Base-by-base conservation (phyloP, 352 stramenopile genomes). In the Phytophthora sp. region DNA sequence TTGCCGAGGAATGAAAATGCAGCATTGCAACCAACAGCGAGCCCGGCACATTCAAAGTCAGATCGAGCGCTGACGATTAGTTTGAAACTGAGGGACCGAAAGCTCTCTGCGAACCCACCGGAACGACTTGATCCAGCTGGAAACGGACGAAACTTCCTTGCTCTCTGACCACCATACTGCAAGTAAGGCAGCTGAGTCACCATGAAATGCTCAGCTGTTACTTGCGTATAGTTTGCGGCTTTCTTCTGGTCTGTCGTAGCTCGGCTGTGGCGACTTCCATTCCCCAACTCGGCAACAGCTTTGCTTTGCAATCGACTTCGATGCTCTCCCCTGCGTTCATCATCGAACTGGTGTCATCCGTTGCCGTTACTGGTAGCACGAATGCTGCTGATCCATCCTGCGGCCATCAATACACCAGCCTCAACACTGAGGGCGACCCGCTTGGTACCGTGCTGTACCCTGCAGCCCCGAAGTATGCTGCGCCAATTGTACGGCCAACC, bases 391-490 rank as follows among this genome's bases (percentile, higher is more conserved):
- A 61, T 48, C 49, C 58, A 18, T 66, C 49, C 9, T 66, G 58
- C n/a, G 58, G 58, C 8, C 23, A 61, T 4, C 57, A 66, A 23
- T 66, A 66, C 31, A 17, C 58, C 4, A 49, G 3, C 28, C 60
- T 60, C 48, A 60, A 66, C 49, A 60, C 49, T 3, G 48, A 49
- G 17, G 57, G 57, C n/a, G 58, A 66, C 31, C 10, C 61, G 38
- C 23, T 66, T 18, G 51, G 50, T 3, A 62, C 58, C 11, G 41
- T 67, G 24, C 57, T 67, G 5, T 56, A 67, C 43, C 50, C 58
- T 44, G 50, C 15, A 67, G 58, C 4, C 41, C 58, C 12, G 58
- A 67, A 39, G 58, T 67, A 11, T 67, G 58, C 26, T 67, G 58
- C 21, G 34, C 58, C 1, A 67, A 62, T 18, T 62, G 58, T 26